These are phyloP conservation scores for Podaxis sp. DNA, from an alignment of 768 basidiomycete genomes.

Conservation along the genomic window DNA sequence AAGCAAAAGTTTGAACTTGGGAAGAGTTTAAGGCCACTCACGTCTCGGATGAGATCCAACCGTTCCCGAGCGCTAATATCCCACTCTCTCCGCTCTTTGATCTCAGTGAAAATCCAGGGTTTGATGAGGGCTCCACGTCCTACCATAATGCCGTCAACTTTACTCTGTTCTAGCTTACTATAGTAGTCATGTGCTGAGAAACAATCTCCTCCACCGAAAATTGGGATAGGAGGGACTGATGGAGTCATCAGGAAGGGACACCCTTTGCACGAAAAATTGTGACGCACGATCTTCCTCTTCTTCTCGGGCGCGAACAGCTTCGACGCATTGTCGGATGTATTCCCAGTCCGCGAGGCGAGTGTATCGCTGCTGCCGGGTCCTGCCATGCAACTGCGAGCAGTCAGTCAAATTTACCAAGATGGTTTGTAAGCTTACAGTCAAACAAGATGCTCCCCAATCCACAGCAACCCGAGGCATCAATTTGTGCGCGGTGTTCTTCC, in stretches of 20 bases:
- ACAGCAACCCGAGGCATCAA: slow-evolving; percentile 77
- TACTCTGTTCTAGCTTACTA: slow-evolving; percentile 69
- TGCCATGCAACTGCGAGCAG: slow-evolving; percentile 79
- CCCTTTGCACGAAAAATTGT: not conserved
- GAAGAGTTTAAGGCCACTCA: slow-evolving; percentile 30
- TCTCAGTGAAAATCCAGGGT: slow-evolving; percentile 94
- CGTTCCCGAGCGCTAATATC: slow-evolving; percentile 87
- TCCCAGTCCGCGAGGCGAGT: slow-evolving; percentile 91
- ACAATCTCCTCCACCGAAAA: slow-evolving; percentile 95
- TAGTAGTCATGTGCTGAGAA: slow-evolving; percentile 88
- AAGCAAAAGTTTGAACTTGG: not conserved
- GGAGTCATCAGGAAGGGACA: not conserved
- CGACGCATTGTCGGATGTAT: slow-evolving; percentile 87
- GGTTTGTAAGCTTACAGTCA: slow-evolving; percentile 35
- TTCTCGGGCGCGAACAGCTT: slow-evolving; percentile 70
- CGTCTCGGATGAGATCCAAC: slow-evolving; percentile 75
- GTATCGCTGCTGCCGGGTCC: slow-evolving; percentile 94
- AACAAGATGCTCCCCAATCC: slow-evolving; percentile 47
- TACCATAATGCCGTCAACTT: slow-evolving; percentile 95
- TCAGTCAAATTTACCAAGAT: slow-evolving; percentile 3
- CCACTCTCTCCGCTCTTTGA: slow-evolving; percentile 92
- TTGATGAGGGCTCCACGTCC: slow-evolving; percentile 95
- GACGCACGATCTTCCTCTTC: slow-evolving; percentile 69
- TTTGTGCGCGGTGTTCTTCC: slow-evolving; percentile 84
- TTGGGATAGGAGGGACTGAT: slow-evolving; percentile 80